Base-by-base conservation (phyloP, 305 asterid genomes). In the Rubia peregrina region DNA sequence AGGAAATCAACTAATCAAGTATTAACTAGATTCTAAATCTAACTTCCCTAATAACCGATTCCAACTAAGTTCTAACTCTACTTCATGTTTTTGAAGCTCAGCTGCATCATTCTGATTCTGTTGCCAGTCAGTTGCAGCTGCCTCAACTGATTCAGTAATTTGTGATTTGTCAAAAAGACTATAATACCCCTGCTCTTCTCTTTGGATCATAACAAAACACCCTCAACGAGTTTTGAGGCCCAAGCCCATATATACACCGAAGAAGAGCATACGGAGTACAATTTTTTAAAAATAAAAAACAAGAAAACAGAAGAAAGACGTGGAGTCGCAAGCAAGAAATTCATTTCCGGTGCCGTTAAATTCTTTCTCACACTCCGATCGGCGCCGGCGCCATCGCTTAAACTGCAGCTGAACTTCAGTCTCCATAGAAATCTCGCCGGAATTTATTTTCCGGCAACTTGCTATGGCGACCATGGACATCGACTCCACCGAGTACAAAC, bases 401-500 rank as follows among this genome's bases (percentile, higher is more conserved):
- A 7, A 38, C 67, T 17, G 46, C 19, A 63, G 48, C 41, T 61
- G 36, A 42, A 70, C 56, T 22, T 53, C 69, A 19, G 1, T 22
- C 43, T 19, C 73, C 41, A 59, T 24, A 41, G 46, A 44, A 22
- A 43, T 40, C 65, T 69, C 6, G 57, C 59, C 10, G 24, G 59
- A 51, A 17, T 17, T 51, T 51, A 21, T 16, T 51, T 17, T 7
- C 24, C 22, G 9, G 24, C 22, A 6, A 51, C 59, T 9, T 21
- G 21, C 59, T 21, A 51, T 51, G 59, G 21, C 59, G 26, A 38
- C 80, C 9, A 88, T 91, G 97, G 96, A 91, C 75, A 77, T 94
- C 80, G 99, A 94, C 76, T 79, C 71, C 30, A 68, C 81, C 22
- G 91, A 87, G 83, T 94, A 88, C 85, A 85, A 80, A 67, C 68